A percentile compares a stretch with the other conserved stretches of the same genome.
phyloP scores from a whole-genome alignment of 768 basidiomycete genomes.

The Lactifluus subvellereus region DNA sequence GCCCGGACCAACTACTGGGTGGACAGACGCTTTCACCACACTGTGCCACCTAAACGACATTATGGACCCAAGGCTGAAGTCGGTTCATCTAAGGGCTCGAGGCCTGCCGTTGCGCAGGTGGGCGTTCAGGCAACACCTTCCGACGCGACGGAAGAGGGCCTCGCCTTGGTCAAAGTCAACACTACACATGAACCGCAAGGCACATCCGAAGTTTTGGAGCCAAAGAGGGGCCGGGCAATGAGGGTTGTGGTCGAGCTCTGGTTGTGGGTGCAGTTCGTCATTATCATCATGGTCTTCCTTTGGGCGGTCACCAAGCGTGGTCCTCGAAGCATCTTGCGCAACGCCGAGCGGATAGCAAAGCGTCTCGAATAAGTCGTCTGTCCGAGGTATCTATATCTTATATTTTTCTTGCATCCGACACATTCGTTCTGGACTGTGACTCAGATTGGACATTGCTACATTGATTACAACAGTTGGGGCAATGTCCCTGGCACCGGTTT shows the following conservation, averaged over 20 bases:
- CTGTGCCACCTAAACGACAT: constrained; percentile 12
- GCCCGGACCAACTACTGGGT: constrained; percentile 56
- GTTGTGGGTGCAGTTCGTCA: constrained; percentile 77
- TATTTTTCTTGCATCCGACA: background rate
- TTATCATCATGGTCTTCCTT: constrained; percentile 71
- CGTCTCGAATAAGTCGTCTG: constrained; percentile 1
- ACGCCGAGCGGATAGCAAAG: constrained; percentile 32
- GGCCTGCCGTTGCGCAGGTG: constrained; percentile 3
- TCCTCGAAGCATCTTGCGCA: constrained; percentile 59
- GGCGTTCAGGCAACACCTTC: constrained; percentile 7
- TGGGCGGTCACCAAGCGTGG: constrained; percentile 77
- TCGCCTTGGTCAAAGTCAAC: background rate
- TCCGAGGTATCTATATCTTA: background rate
- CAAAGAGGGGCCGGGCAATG: constrained; percentile 30
- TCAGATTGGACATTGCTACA: background rate
- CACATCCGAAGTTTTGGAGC: background rate
- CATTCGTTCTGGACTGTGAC: background rate
- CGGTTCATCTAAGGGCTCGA: background rate
- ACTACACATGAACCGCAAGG: background rate
- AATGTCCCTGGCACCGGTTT: background rate
- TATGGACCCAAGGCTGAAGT: background rate
- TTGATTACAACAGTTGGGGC: background rate
- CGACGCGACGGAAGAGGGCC: background rate
- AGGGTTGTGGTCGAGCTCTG: constrained; percentile 64
- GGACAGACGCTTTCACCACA: constrained; percentile 46